These are phyloP conservation scores for Penicillium longicatenatum DNA, from an alignment of 495 filamentous ascomycete genomes.

Conservation along the genomic window DNA sequence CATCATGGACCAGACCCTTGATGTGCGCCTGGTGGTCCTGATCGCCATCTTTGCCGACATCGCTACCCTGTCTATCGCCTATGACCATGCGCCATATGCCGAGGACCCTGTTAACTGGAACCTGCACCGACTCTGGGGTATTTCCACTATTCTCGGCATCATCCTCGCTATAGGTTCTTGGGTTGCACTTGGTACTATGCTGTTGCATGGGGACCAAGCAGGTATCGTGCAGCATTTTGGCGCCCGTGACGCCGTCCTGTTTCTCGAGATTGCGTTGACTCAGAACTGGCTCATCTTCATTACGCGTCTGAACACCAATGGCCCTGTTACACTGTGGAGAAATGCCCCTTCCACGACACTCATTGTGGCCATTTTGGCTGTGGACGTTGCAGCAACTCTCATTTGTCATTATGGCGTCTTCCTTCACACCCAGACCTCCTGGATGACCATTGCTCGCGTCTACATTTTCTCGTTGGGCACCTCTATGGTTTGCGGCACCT, in stretches of 20 bases:
- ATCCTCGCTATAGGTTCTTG: constrained; percentile 82
- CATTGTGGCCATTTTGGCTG: constrained; percentile 69
- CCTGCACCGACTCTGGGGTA: constrained; percentile 87
- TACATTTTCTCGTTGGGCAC: constrained; percentile 90
- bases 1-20: constrained; percentile 78
- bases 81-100: constrained; percentile 89
- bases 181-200: constrained; percentile 80
- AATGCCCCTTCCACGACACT: constrained; percentile 84
- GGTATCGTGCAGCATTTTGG: constrained; percentile 89
- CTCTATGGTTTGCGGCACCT: constrained; percentile 63
- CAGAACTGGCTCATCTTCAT: constrained; percentile 98
- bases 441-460: constrained; percentile 79
- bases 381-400: constrained; percentile 80
- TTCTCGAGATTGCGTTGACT: constrained; percentile 86
- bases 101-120: constrained; percentile 93
- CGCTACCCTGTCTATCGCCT: constrained; percentile 89
- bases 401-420: constrained; percentile 86
- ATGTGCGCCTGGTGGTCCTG: constrained; percentile 86
- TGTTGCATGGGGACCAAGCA: constrained; percentile 61
- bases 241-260: constrained; percentile 77
- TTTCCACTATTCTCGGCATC: constrained; percentile 79
- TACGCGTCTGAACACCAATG: constrained; percentile 70
- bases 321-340: constrained; percentile 65
- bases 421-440: constrained; percentile 63
- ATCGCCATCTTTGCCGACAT: constrained; percentile 95